Evolutionary conservation across 2,329 filamentous ascomycete species (phyloP).

Genomic region (Neophaeococcomyces aloes): DNA sequence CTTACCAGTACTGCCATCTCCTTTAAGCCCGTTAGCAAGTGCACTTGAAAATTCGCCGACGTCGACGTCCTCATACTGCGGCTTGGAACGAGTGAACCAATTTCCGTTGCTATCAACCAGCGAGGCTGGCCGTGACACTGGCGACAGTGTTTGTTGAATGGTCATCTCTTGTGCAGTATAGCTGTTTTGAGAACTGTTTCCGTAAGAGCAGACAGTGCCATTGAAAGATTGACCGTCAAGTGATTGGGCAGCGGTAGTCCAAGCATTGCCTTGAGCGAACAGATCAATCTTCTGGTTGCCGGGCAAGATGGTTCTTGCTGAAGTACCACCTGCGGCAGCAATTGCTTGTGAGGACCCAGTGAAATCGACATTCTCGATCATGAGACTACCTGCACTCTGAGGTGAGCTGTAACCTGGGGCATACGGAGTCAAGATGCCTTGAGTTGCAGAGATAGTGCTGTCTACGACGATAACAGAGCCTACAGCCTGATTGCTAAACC

Average conservation of each 20-base stretch:
- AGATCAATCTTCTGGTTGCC: constrained; percentile 46
- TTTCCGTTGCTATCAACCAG: constrained; percentile 43
- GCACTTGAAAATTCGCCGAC: constrained; percentile 36
- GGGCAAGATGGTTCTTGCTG: constrained; percentile 28
- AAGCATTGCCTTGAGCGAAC: constrained; percentile 64
- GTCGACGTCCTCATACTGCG: constrained; percentile 39
- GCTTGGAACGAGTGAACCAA: constrained; percentile 42
- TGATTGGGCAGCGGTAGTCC: constrained; percentile 30
- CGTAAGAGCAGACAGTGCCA: constrained; percentile 18
- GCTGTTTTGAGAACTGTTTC: constrained; percentile 17
- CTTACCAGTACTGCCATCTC: constrained; percentile 44
- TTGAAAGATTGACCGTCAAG: constrained; percentile 18
- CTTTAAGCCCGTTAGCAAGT: constrained; percentile 34
- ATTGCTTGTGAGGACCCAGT: constrained; percentile 40
- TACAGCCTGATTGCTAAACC: constrained; percentile 34
- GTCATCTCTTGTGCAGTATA: constrained; percentile 22
- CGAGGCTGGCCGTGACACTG: constrained; percentile 33
- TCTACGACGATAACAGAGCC: constrained; percentile 51
- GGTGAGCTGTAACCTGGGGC: constrained; percentile 31
- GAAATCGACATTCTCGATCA: constrained; percentile 46
- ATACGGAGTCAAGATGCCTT: constrained; percentile 42
- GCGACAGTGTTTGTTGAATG: constrained; percentile 47
- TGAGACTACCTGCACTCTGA: constrained; percentile 38
- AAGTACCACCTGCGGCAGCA: constrained; percentile 28
- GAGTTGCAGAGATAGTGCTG: constrained; percentile 41